These are phyloP conservation scores for Colletotrichum zoysiae DNA, from an alignment of 2,329 filamentous ascomycete species.

Conservation along the genomic window DNA sequence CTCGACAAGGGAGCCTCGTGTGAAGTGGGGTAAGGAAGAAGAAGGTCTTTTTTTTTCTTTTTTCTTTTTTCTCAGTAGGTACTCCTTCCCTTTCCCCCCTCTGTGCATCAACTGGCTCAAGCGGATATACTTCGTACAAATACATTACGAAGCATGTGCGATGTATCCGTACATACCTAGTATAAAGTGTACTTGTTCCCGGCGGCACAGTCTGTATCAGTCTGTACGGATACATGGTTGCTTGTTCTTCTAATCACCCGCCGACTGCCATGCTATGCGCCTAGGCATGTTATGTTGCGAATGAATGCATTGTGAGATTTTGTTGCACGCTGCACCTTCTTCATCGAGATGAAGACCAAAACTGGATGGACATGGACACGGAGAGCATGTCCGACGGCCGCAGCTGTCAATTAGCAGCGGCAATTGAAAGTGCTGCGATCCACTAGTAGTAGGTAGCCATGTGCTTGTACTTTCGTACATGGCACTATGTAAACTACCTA, in stretches of 20 bases:
- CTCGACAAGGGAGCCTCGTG: conserved; percentile 41
- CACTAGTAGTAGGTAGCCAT: not conserved
- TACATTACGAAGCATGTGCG: no score
- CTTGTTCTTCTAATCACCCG: no score
- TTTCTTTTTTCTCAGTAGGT: no score
- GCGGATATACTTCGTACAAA: no score
- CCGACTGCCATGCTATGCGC: not conserved
- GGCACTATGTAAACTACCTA: not conserved
- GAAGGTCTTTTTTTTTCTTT: not conserved
- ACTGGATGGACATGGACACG: not conserved
- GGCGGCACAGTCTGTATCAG: not conserved
- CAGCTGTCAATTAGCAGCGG: not conserved
- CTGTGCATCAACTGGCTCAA: not conserved
- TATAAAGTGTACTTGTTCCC: no score
- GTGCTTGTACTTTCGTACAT: not conserved
- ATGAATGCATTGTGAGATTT: not conserved
- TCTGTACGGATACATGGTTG: not conserved
- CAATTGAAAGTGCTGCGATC: not conserved
- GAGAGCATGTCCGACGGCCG: not conserved
- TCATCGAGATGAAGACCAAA: not conserved
- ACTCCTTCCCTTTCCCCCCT: not conserved
- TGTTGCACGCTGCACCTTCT: not conserved
- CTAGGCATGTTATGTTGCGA: no score
- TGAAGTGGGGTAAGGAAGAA: conserved; percentile 16
- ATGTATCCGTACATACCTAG: no score